Percentiles rank a stretch among this genome's conserved stretches.
Conservation (phyloP, 2,329 filamentous ascomycete species). For the Cryphonectria nitschkei region DNA sequence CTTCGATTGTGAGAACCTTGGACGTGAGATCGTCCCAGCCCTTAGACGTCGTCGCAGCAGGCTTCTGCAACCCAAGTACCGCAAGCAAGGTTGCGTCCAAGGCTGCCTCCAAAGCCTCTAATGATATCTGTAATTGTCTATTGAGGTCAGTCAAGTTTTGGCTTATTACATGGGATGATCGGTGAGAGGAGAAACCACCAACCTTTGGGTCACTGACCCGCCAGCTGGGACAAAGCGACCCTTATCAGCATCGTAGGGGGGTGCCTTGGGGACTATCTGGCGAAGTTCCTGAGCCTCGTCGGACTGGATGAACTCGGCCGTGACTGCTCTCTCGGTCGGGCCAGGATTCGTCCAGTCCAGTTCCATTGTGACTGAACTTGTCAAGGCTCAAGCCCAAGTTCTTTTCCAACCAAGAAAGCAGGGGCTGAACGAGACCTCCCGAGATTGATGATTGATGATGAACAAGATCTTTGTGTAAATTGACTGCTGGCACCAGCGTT, state of each 20-base stretch:
- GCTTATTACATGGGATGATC: neutral
- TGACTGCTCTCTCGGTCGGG: neutral
- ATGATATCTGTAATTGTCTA: neutral
- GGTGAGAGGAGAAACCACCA: neutral
- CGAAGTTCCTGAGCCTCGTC: neutral
- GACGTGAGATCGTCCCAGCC: neutral
- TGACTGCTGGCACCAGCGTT: too few species aligned
- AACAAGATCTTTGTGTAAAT: too few species aligned
- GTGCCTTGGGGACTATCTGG: neutral
- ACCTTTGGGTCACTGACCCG: neutral
- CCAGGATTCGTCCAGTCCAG: neutral
- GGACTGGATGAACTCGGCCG: neutral
- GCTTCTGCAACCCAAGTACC: neutral
- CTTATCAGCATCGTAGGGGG: neutral
- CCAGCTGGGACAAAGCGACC: neutral
- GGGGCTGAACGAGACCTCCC: too few species aligned
- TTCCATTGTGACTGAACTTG: neutral
- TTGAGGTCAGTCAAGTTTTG: neutral
- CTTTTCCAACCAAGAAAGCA: too few species aligned
- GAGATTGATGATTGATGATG: too few species aligned
- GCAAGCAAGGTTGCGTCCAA: neutral
- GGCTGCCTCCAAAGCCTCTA: neutral
- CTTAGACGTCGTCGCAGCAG: neutral
- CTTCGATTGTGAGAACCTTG: neutral
- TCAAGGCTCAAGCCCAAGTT: too few species aligned